Base-by-base conservation (phyloP, 2,329 filamentous ascomycete species). In the Microcyclospora tardicrescens region DNA sequence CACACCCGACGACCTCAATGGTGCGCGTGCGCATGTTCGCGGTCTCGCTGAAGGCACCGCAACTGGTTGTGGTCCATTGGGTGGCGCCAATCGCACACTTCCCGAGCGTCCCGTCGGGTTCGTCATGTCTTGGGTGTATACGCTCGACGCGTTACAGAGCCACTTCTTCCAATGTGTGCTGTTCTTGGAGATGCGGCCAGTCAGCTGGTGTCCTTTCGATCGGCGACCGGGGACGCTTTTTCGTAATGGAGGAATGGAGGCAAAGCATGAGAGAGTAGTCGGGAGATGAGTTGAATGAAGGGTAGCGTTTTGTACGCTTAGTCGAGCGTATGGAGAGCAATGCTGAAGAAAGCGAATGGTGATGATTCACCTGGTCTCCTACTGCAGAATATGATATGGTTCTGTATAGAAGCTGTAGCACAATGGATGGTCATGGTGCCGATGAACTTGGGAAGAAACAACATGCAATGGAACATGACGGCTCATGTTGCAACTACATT, bases 1-100 rank as follows among this genome's bases (percentile, higher is more conserved):
- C n/a, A 33, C 27, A 4, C 45, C 47, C 5, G 38, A 34, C 10
- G 47, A 47, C 30, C 45, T 49, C 35, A n/a, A 27, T 5, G 24
- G 36, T 16, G 34, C 11, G 13, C 10, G 33, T 13, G n/a, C 39
- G 36, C 28, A 36, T 5, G 10, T 33, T 35, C 13, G 28, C 28
- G 11, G 10, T 28, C 28, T 33, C 31, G 6, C 33, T 35, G 30
- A 28, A 37, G 8, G 28, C 36, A 16, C 27, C 15, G 14, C 19
- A 10, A n/a, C 15, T 5, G n/a, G 13, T 11, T 24, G 19, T 24
- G 19, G 19, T 4, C 19, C 19, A 4, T 24, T 24, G 19, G 19
- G 19, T 24, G 19, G 8, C 33, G 29, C 30, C 16, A 19, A 41
- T 19, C 9, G 39, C 29, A 5, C 10, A 5, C 16, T 28, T 8